These are phyloP conservation scores for Andrographis paniculata DNA, from an alignment of 305 asterid species.

Conservation along the genomic window DNA sequence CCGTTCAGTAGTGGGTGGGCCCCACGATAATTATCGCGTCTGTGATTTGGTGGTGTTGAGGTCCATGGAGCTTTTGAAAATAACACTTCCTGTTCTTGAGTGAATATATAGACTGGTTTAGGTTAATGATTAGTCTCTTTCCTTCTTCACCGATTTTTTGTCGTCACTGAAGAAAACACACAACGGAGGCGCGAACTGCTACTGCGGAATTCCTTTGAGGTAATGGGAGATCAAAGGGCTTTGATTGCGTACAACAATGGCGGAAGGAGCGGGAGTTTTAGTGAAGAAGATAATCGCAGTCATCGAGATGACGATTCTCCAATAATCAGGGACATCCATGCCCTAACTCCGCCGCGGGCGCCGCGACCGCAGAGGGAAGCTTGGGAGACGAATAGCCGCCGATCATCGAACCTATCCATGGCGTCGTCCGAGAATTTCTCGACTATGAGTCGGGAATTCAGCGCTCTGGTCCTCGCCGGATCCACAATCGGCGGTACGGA, in stretches of 20 bases:
- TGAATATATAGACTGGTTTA: background rate
- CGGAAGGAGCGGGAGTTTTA: background rate
- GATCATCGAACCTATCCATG: too few relatives aligned
- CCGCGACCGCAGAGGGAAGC: slow-evolving; percentile 26
- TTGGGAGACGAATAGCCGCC: slow-evolving; percentile 54
- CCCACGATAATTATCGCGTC: background rate
- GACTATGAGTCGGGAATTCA: slow-evolving; percentile 77
- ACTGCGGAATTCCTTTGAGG: slow-evolving; percentile 2
- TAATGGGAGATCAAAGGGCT: slow-evolving; percentile 53
- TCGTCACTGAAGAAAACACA: slow-evolving; percentile 2
- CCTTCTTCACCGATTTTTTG: background rate
- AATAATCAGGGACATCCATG: slow-evolving; percentile 60
- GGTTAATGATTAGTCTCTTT: background rate
- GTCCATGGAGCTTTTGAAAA: background rate
- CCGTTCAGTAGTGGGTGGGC: too few relatives aligned
- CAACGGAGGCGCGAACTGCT: slow-evolving; percentile 4
- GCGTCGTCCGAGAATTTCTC: slow-evolving; percentile 43
- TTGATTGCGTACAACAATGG: slow-evolving; percentile 20
- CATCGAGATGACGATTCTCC: slow-evolving; percentile 24
- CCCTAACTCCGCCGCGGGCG: slow-evolving; percentile 60
- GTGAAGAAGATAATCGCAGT: slow-evolving; percentile 15
- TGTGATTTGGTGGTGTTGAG: background rate
- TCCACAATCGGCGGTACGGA: slow-evolving; percentile 29
- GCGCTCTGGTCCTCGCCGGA: slow-evolving; percentile 69
- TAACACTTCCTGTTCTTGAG: background rate